Percentiles rank a stretch among this genome's conserved stretches.
These are phyloP conservation scores for Lactifluus rugatus DNA, from an alignment of 768 basidiomycete genomes.

Conservation along the genomic window DNA sequence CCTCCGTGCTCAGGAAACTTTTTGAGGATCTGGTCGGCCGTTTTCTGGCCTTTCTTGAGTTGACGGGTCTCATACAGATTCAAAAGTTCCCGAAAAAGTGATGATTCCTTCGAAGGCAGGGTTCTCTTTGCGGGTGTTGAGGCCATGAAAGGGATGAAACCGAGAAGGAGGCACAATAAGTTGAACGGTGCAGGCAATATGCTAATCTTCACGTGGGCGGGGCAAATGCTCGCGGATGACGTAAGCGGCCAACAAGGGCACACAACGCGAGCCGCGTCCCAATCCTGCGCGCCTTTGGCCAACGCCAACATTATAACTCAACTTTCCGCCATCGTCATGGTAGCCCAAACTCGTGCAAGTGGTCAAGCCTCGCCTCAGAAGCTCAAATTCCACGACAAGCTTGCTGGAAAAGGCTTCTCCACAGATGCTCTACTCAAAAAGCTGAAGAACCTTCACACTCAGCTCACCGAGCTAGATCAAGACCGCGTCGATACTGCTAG, in stretches of 20 bases:
- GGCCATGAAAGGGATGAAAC: constrained; percentile 12
- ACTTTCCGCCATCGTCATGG: constrained; percentile 36
- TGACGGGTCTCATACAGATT: constrained; percentile 83
- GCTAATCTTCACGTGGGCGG: background rate
- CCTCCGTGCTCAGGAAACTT: constrained; percentile 96
- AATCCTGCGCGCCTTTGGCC: background rate
- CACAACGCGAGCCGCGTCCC: constrained; percentile 20
- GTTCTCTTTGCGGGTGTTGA: constrained; percentile 35
- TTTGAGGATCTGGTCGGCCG: constrained; percentile 88
- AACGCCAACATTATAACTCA: background rate
- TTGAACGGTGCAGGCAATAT: too few relatives aligned
- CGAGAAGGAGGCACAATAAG: background rate
- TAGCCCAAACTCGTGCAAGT: constrained; percentile 61
- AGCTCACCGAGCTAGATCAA: constrained; percentile 80
- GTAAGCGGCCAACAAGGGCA: constrained; percentile 7
- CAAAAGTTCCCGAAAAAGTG: constrained; percentile 79
- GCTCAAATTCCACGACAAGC: constrained; percentile 73
- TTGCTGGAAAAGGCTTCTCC: constrained; percentile 63
- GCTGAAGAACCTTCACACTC: constrained; percentile 65
- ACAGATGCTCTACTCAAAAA: constrained; percentile 83
- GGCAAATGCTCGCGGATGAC: background rate
- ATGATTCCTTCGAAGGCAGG: constrained; percentile 74
- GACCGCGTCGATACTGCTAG: constrained; percentile 71
- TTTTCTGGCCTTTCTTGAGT: constrained; percentile 82
- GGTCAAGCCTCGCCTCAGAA: constrained; percentile 45